These are phyloP conservation scores for Mortierella sp. DNA, from an alignment of 371 early-diverging fungal species.

Conservation along the genomic window DNA sequence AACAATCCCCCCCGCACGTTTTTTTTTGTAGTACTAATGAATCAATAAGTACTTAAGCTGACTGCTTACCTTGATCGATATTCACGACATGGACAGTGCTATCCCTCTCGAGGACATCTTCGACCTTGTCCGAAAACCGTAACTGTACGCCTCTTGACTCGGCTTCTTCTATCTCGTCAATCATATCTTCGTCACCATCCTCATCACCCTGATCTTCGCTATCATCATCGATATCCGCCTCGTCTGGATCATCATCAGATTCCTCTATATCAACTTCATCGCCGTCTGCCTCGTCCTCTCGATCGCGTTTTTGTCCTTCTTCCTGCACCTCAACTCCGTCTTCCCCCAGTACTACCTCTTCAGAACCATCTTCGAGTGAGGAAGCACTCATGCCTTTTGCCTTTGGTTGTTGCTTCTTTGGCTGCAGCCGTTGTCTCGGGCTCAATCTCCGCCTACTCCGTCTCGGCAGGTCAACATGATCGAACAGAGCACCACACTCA, in stretches of 20 bases:
- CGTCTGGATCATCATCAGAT: background rate
- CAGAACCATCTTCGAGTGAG: no score
- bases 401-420: background rate
- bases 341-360: no score
- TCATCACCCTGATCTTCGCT: conserved; percentile 2
- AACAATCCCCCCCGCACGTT: no score
- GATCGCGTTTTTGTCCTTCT: background rate
- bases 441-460: background rate
- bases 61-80: conserved; percentile 52
- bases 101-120: conserved; percentile 41
- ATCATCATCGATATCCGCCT: background rate
- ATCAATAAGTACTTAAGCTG: no score
- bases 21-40: no score
- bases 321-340: background rate
- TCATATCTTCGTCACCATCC: background rate
- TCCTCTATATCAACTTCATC: conserved; percentile 1
- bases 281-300: background rate
- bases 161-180: conserved; percentile 32
- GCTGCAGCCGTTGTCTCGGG: conserved; percentile 1
- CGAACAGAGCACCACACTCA: conserved; percentile 53
- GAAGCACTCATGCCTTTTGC: no score
- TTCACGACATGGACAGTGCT: conserved; percentile 52
- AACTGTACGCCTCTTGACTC: conserved; percentile 51
- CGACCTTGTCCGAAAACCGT: conserved; percentile 41
- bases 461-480: conserved; percentile 22